Evolutionary conservation across 352 stramenopile genomes (phyloP), one percentile per base, ranked within the genome.

Genomic region (Phytophthora litchii): DNA sequence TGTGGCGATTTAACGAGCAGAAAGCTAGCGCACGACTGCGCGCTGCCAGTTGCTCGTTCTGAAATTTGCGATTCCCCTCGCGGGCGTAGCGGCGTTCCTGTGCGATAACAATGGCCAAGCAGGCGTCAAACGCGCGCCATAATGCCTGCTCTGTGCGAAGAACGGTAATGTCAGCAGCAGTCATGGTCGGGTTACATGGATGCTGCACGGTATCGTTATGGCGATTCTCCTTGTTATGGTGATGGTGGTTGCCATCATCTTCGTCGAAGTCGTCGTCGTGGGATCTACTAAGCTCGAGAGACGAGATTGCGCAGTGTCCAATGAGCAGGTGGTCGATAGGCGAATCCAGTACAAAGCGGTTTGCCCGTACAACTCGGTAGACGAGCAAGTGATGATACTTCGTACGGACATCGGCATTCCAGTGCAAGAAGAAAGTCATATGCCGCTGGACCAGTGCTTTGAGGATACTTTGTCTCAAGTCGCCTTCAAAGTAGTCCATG

Each of bases 371-470:
- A 17, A 89, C 58, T 23, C 78, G 83, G 57, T 89, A 93, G 1
- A 91, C 74, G 3, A 93, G 68, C 14, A 93, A 14, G 60, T 93
- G 83, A 34, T 93, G 83, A 54, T 93, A 93, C 27, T 77, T 79
- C 42, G 67, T 72, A 4, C 83, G 67, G 7, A 93, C 83, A 29
- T 91, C 83, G 4, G 54, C 59, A 52, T 93, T 87, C 83, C 83
- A 93, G 55, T 93, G 83, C 29, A 93, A 47, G 23, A 91, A 93
- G 10, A 93, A 63, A 1, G 60, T 76, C 77, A 93, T 90, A 60
- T 93, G 83, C 0, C 83, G 83, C 51, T 91, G 83, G 11, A 89
- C 76, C 9, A 93, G 64, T 8, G 76, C 75, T 47, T 89, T 88
- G 13, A 93, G 60, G 36, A 90, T 75, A 49, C 67, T 77, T 35